A percentile compares a stretch with the other conserved stretches of the same genome.
These are phyloP conservation scores for Periconia digitata DNA, from an alignment of 2,329 filamentous ascomycete species.

Conservation along the genomic window DNA sequence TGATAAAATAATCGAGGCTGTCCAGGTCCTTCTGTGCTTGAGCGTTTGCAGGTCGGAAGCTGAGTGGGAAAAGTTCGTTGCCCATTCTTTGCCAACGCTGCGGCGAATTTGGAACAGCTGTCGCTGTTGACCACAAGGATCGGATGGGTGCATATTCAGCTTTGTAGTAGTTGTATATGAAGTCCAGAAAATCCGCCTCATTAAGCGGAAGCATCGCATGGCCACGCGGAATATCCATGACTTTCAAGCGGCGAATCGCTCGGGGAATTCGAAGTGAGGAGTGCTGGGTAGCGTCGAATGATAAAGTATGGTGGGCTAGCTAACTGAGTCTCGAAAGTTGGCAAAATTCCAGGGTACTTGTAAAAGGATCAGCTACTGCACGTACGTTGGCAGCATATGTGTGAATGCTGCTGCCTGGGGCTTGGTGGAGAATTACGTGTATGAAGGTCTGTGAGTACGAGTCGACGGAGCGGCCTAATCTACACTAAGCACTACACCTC, in stretches of 20 bases:
- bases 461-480: slow-evolving; percentile 22
- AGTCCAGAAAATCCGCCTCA: slow-evolving; percentile 37
- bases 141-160: slow-evolving; percentile 42
- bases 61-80: slow-evolving; percentile 32
- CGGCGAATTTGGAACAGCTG: slow-evolving; percentile 32
- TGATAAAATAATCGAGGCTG: slow-evolving; percentile 34
- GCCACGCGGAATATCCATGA: slow-evolving; percentile 38
- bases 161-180: slow-evolving; percentile 42
- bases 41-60: slow-evolving; percentile 36
- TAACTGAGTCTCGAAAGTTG: too few species aligned
- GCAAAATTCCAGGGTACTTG: too few species aligned
- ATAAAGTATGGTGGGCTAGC: too few species aligned
- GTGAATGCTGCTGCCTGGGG: slow-evolving; percentile 39
- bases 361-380: too few species aligned
- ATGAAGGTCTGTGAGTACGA: slow-evolving; percentile 11
- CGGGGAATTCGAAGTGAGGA: too few species aligned
- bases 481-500: slow-evolving; percentile 27
- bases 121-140: slow-evolving; percentile 39
- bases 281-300: too few species aligned
- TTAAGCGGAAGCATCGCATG: slow-evolving; percentile 36
- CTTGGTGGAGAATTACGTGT: slow-evolving; percentile 20
- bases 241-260: too few species aligned
- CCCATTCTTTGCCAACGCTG: slow-evolving; percentile 38
- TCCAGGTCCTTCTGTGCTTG: slow-evolving; percentile 42
- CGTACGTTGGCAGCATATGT: too few species aligned